Percentiles rank a stretch among this genome's conserved stretches.
Evolutionary conservation across 116 monocot genomes (phyloP).

Genomic region (Posidonia oceanica): DNA sequence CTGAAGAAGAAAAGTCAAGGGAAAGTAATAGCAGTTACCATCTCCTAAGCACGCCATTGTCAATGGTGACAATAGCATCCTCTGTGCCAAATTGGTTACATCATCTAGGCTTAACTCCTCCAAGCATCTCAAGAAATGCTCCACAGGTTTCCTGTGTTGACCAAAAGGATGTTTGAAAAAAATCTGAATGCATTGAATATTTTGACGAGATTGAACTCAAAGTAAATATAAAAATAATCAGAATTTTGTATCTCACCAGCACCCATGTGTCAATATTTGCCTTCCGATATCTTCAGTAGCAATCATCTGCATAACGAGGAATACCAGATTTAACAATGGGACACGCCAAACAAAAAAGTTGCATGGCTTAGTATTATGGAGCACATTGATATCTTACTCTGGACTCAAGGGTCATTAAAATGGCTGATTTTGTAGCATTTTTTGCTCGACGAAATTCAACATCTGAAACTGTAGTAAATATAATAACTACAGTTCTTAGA

Average conservation of each 20-base stretch:
- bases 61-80: slow-evolving; percentile 50
- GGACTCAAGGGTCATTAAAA: slow-evolving; percentile 70
- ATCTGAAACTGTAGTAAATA: slow-evolving; percentile 17
- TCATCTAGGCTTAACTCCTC: slow-evolving; percentile 63
- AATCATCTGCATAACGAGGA: no score
- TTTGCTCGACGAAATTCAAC: slow-evolving; percentile 61
- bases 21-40: no score
- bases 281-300: no score
- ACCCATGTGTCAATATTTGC: no score
- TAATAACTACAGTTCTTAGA: no score
- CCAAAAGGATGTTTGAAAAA: background rate
- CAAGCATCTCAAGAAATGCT: slow-evolving; percentile 54
- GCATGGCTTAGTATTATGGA: background rate
- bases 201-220: background rate
- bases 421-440: slow-evolving; percentile 73
- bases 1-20: no score
- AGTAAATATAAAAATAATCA: no score
- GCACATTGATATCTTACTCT: slow-evolving; percentile 32
- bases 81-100: slow-evolving; percentile 36
- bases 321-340: no score
- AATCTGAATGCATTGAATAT: background rate
- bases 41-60: slow-evolving; percentile 24
- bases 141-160: slow-evolving; percentile 54
- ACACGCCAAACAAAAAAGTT: no score
- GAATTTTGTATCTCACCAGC: no score